Evolutionary conservation across 2,329 filamentous ascomycete genomes (phyloP), one percentile per base, ranked within the genome.

Genomic region (Xylaria hypoxylon): DNA sequence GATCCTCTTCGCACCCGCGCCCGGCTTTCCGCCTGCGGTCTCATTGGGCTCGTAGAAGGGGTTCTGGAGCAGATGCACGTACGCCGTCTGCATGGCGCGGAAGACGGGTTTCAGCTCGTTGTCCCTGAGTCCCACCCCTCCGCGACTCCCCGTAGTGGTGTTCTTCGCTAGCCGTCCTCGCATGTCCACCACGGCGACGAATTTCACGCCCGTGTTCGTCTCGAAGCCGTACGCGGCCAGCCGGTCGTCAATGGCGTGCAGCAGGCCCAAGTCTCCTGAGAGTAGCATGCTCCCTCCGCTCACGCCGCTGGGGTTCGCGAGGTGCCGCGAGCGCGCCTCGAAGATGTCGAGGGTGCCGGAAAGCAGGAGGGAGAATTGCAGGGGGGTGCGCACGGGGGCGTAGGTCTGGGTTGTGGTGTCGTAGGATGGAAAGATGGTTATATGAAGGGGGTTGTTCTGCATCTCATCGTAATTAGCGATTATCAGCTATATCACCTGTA

Each of bases 391-490:
- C 70, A 91, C 82, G 40, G 87, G 86, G 7, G 80, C 75, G 72
- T 83, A 82, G 61, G 80, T 82, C 79, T 84, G 82, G 71, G 84
- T 85, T 59, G 84, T 71, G 53, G 85, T 81, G 76, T 87, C 84
- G 83, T 92, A 87, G 52, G 90, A 91, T 58, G 93, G 92, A 80
- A 97, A 97, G 77, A 97, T 89, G 67, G 93, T 90, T 74, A 97
- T 92, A 82, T 98, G 95, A 71, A 98, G 90, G 65, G 95, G 96
- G 77, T 97, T 97, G 83, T 98, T 97, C 94, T 98, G 76, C 24
- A 60, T 11, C 11, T 17, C 33, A 44, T 67, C 71, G 57, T 69
- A 17, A 42, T 64, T 5, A 64, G 60, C 26, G 51, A 44, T 59
- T 6, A 7, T 26, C 38, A 24, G 40, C 10, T 5, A 42, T 24